Percentiles rank a stretch among this genome's conserved stretches.
These are phyloP conservation scores for Talaromyces trachyspermus DNA, from an alignment of 495 filamentous ascomycete genomes.

Conservation along the genomic window DNA sequence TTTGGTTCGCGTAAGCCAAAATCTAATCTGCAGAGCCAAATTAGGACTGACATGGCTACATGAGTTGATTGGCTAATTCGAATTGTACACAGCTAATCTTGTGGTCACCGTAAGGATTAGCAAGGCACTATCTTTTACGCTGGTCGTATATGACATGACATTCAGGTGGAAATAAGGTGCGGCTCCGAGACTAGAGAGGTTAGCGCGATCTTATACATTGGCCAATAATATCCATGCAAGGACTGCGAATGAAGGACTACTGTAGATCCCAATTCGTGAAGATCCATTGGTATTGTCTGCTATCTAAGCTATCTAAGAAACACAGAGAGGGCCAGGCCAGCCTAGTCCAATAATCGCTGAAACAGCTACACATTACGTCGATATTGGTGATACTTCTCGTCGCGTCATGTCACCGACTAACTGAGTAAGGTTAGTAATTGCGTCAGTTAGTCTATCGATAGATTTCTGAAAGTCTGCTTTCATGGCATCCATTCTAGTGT, in stretches of 20 bases:
- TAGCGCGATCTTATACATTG: neutral
- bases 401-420: neutral
- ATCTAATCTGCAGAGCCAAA: neutral
- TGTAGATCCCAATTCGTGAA: neutral
- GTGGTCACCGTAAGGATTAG: no score
- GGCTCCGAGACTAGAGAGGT: neutral
- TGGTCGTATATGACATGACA: no score
- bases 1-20: no score
- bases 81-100: no score
- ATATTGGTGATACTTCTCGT: no score
- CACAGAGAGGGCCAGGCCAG: neutral
- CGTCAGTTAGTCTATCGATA: neutral
- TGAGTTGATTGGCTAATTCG: neutral
- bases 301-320: neutral
- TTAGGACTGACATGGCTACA: neutral
- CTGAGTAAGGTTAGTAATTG: neutral
- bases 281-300: neutral
- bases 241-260: no score
- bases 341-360: neutral
- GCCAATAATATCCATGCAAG: neutral
- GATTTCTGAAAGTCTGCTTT: neutral
- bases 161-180: neutral
- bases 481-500: neutral
- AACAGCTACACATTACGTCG: no score
- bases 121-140: no score